phyloP scores from a whole-genome alignment of 116 monocot genomes.

The Iris pallida region DNA sequence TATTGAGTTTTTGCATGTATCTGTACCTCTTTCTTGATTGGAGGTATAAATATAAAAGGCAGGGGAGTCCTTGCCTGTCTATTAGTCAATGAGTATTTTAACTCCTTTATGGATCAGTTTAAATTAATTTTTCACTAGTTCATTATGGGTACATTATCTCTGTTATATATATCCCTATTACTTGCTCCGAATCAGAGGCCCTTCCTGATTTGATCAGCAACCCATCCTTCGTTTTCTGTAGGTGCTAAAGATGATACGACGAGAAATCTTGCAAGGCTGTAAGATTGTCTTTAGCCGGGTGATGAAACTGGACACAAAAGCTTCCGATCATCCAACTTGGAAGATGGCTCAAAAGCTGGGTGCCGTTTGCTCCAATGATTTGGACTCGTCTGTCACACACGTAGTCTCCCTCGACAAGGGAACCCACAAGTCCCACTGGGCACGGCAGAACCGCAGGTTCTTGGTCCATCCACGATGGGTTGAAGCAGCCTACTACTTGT shows the following conservation, averaged over 20 bases:
- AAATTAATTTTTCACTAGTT: too few species aligned
- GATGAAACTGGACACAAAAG: conserved; percentile 31
- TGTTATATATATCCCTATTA: too few species aligned
- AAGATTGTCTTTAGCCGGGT: conserved; percentile 72
- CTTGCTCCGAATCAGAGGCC: too few species aligned
- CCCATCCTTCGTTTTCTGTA: conserved; percentile 5
- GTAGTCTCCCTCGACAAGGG: conserved; percentile 48
- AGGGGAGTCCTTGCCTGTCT: too few species aligned
- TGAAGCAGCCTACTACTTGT: conserved; percentile 69
- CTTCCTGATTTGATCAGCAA: too few species aligned
- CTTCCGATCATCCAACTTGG: conserved; percentile 71
- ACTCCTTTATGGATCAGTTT: too few species aligned
- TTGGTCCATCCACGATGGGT: conserved; percentile 78
- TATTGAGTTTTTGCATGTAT: too few species aligned
- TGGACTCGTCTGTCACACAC: conserved; percentile 61
- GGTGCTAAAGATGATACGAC: conserved; percentile 44
- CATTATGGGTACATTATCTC: too few species aligned
- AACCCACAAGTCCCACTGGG: conserved; percentile 81
- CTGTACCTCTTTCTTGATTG: too few species aligned
- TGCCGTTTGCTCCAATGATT: conserved; percentile 50
- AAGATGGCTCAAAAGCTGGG: conserved; percentile 67
- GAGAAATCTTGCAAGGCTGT: conserved; percentile 62
- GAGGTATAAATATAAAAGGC: too few species aligned
- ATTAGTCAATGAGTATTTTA: too few species aligned
- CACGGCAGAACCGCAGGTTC: conserved; percentile 57